A percentile compares a stretch with the other conserved stretches of the same genome.
Conservation (phyloP, 2,329 filamentous ascomycete genomes). For the Gnomoniopsis smithogilvyi region DNA sequence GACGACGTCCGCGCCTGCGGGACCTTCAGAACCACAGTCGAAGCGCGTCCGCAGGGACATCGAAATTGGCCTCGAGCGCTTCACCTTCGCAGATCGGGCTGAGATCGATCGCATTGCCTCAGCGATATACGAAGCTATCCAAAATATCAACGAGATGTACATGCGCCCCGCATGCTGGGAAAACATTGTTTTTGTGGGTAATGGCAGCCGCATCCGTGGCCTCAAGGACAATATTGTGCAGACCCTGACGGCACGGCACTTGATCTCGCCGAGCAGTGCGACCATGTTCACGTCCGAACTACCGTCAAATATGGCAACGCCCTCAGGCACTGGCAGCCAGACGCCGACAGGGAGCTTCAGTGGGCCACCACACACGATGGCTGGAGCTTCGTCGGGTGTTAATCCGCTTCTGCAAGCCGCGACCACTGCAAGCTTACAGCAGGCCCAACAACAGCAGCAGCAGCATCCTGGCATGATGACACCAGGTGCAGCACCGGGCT, state of each 20-base stretch:
- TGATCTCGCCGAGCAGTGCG: constrained; percentile 86
- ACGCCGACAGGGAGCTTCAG: constrained; percentile 70
- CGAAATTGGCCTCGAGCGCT: constrained; percentile 75
- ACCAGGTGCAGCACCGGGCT: constrained; percentile 28
- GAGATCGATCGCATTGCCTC: constrained; percentile 82
- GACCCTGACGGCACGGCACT: constrained; percentile 75
- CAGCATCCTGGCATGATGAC: constrained; percentile 40
- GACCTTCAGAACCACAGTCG: constrained; percentile 42
- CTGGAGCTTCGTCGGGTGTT: constrained; percentile 44
- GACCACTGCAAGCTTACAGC: constrained; percentile 64
- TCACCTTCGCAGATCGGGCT: constrained; percentile 63
- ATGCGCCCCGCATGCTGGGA: constrained; percentile 90
- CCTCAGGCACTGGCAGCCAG: constrained; percentile 84
- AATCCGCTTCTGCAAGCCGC: constrained; percentile 92
- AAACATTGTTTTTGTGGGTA: constrained; percentile 85
- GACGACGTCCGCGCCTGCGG: constrained; percentile 17
- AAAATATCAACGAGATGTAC: constrained; percentile 77
- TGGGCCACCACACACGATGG: constrained; percentile 54
- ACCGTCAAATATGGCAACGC: constrained; percentile 89
- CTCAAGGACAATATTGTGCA: constrained; percentile 87
- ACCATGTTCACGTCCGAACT: constrained; percentile 98
- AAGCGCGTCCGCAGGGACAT: constrained; percentile 63
- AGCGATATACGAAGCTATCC: constrained; percentile 78
- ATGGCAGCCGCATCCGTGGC: constrained; percentile 69
- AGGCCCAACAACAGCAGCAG: constrained; percentile 25